Evolutionary conservation across 1,284 basidiomycete genomes (phyloP), one percentile per base, ranked within the genome.

Genomic region (Irpex sp.): DNA sequence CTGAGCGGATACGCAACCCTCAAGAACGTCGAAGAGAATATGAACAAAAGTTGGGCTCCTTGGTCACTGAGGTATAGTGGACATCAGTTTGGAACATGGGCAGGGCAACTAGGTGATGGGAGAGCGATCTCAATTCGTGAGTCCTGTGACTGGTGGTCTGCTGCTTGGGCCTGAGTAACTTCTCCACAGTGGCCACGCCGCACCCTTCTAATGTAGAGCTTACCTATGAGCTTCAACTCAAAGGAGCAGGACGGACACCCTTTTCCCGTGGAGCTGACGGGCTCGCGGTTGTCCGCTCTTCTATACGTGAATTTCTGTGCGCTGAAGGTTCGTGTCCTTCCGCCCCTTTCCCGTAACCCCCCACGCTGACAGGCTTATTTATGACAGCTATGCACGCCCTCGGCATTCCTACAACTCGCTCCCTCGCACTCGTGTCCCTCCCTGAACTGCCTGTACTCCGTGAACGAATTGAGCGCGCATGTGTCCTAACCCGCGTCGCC

Each of bases 51-150:
- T 2, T 96, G 94, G 71, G 91, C 90, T 1, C 94, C 96, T 0
- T 97, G 94, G 93, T 88, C 92, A 6, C 81, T 94, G 36, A 82
- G 94, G 36, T 98, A 97, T 73, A 89, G 87, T 68, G 93, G 94
- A 0, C 93, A 96, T 74, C 96, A 98, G 74, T 98, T 98, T 71
- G 97, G 96, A 1, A 77, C 73, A 4, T 98, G 92, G 91, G 97
- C 97, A 1, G 95, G 96, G n/a, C 97, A 98, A 75, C 83, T 99
- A 2, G 97, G 97, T 7, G 97, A 99, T 72, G 97, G 97, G 0
- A 85, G 97, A 13, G 97, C 97, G 0, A 92, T 96, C 36, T 93
- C 93, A 7, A 84, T 99, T 59, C 75, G 92, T 92, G 68, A 72
- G 83, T 81, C 70, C 58, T 54, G 19, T 52, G 40, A 38, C 40